Conservation (phyloP, 441 rosid species). For the Geranium incanum region DNA sequence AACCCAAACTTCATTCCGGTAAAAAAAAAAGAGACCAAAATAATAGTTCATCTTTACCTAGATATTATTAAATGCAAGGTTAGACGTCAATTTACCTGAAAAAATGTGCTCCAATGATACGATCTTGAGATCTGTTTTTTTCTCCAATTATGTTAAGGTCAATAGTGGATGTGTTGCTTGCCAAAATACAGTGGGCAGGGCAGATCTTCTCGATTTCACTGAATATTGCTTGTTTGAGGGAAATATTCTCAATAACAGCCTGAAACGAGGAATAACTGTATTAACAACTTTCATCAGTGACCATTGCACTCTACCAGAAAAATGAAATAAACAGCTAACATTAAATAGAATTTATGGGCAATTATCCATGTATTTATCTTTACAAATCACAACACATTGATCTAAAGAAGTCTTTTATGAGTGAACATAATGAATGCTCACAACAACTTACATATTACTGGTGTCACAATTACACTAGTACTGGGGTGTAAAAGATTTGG, state of each 20-base stretch:
- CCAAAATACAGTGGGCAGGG: slow-evolving; percentile 80
- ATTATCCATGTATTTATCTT: not conserved
- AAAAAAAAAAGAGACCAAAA: not conserved
- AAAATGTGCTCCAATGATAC: slow-evolving; percentile 90
- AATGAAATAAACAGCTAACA: too few relatives aligned
- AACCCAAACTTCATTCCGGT: not conserved
- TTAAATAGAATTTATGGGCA: not conserved
- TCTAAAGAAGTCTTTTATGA: not conserved
- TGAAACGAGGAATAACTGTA: slow-evolving; percentile 30
- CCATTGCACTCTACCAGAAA: too few relatives aligned
- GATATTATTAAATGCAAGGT: not conserved
- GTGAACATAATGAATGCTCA: not conserved
- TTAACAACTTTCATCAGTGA: slow-evolving; percentile 11
- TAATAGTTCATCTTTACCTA: not conserved
- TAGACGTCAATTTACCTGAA: slow-evolving; percentile 51
- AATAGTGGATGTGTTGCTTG: slow-evolving; percentile 84
- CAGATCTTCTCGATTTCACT: slow-evolving; percentile 72
- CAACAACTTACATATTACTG: not conserved
- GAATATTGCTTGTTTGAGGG: slow-evolving; percentile 80
- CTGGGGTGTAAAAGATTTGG: not conserved
- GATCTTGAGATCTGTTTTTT: slow-evolving; percentile 63
- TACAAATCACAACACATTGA: not conserved
- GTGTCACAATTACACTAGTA: not conserved
- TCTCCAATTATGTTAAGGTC: slow-evolving; percentile 71
- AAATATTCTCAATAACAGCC: slow-evolving; percentile 81